Percentiles rank a stretch among this genome's conserved stretches.
These are phyloP conservation scores for Sporothrix pallida DNA, from an alignment of 2,329 filamentous ascomycete species.

Conservation along the genomic window DNA sequence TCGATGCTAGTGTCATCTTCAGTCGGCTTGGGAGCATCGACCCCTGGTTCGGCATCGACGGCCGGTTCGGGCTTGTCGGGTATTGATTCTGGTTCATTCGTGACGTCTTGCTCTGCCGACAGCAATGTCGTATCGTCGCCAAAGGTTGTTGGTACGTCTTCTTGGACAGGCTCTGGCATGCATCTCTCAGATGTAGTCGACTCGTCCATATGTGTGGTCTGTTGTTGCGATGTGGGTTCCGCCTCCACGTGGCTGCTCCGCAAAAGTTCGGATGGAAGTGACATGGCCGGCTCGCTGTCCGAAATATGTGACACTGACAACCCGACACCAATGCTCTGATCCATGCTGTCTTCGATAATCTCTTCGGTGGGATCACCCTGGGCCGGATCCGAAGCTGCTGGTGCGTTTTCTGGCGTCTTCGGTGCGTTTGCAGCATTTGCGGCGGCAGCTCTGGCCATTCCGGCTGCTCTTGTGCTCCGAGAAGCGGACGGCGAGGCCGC, in stretches of 20 bases:
- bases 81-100: neutral
- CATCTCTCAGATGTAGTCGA: neutral
- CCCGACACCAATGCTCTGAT: neutral
- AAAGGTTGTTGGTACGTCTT: neutral
- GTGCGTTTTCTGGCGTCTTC: neutral
- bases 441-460: neutral
- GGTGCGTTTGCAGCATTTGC: neutral
- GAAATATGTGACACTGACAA: neutral
- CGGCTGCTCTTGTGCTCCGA: constrained; percentile 4
- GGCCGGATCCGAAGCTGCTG: neutral
- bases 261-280: constrained; percentile 9
- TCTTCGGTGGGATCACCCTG: neutral
- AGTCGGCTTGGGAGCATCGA: neutral
- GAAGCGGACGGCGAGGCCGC: constrained; percentile 30
- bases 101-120: neutral
- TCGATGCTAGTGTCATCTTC: neutral
- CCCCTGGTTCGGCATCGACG: neutral
- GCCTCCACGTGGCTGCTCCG: neutral
- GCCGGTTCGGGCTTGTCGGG: neutral
- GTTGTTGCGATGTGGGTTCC: too few species aligned
- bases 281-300: constrained; percentile 16
- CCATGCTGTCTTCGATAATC: neutral
- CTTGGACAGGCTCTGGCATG: too few species aligned
- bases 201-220: neutral
- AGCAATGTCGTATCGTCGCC: constrained; percentile 11